Base-by-base conservation (phyloP, 495 filamentous ascomycete species). In the Podospora conica region DNA sequence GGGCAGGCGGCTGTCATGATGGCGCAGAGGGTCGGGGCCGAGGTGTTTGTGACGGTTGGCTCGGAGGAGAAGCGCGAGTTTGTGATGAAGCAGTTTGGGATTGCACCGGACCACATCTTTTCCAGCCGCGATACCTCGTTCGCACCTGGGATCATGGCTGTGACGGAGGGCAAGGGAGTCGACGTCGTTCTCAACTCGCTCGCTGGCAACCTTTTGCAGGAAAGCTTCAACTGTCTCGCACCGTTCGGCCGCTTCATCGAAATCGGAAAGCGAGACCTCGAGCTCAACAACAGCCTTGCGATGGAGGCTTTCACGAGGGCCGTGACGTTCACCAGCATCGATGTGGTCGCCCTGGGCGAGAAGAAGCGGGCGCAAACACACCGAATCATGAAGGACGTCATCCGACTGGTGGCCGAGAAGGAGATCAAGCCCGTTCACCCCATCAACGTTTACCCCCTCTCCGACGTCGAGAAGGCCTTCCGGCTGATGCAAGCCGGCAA, bases 111-210 rank as follows among this genome's bases (percentile, higher is more conserved):
- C 15, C 82, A 79, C 53, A 86, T 90, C 40, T 85, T 88, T 70
- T 79, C 67, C 55, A 79, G 77, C 29, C 71, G 76, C 12, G 72
- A 77, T 40, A 21, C 60, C 1, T 70, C 70, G 1, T 83, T 89
- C 63, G 79, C 73, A 0, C 23, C 77, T 11, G 80, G 72, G 0
- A 69, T 90, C 20, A 73, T 75, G 70, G 61, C 73, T 6, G 69
- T 72, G 9, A 90, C 88, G 0, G 64, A 71, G 4, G 79, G 78
- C 6, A 68, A 72, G 18, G 86, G 86, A 2, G 86, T 86, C 0
- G 86, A 88, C 66, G 75, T 88, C n/a, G 83, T 85, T 0, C 74
- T 88, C 2, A 88, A 88, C 72, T 86, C 83, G 0, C 78, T 88
- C 0, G 76, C 85, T 0, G 86, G 86, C 1, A 78, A 79, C n/a